These are phyloP conservation scores for Tolypocladium guangdongense DNA, from an alignment of 2,329 filamentous ascomycete species.

Conservation along the genomic window DNA sequence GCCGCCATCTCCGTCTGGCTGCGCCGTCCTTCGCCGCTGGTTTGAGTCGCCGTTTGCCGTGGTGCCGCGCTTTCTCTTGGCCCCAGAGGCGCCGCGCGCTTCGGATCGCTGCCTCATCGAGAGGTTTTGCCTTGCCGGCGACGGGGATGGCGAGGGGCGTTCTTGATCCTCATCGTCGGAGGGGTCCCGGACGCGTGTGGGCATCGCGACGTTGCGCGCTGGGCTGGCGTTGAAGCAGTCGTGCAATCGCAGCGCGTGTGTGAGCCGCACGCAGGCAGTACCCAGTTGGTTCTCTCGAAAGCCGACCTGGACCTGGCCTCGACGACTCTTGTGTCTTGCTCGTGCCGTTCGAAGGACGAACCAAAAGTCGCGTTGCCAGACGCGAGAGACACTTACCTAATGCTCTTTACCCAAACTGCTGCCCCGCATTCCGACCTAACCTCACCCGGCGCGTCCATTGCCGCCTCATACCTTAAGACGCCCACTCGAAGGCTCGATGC, in stretches of 20 bases:
- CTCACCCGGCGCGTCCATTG: not conserved
- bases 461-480: not conserved
- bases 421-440: not conserved
- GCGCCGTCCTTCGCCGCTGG: conserved; percentile 9
- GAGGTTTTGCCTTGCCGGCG: conserved; percentile 10
- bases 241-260: not conserved
- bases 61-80: conserved; percentile 21
- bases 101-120: conserved; percentile 15
- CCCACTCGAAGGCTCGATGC: not conserved
- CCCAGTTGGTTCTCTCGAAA: not conserved
- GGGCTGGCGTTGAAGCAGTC: not conserved
- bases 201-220: conserved; percentile 9
- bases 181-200: conserved; percentile 11
- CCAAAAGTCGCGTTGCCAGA: not conserved
- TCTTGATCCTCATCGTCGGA: conserved; percentile 9
- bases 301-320: not conserved
- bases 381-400: too few relatives aligned
- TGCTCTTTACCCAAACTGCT: too few relatives aligned
- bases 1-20: conserved; percentile 6
- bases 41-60: conserved; percentile 12
- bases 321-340: not conserved
- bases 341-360: not conserved
- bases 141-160: conserved; percentile 8
- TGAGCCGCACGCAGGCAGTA: not conserved
- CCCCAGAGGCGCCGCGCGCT: conserved; percentile 10